Conservation (phyloP, 495 filamentous ascomycete species). For the Coniosporium apollinis region DNA sequence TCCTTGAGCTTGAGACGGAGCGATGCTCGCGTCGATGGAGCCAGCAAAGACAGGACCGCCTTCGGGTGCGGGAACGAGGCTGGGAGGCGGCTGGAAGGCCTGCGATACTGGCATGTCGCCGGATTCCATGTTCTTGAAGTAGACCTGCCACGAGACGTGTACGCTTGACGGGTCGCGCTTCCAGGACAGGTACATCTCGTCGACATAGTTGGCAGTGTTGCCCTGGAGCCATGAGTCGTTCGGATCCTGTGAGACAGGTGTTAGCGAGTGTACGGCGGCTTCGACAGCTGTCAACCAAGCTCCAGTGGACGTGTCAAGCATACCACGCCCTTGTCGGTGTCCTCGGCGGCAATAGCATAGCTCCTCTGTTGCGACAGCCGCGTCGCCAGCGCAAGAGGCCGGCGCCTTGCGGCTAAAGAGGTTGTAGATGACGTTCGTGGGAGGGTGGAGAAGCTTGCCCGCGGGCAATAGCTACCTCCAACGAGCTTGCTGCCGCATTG, state of each 20-base stretch:
- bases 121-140: conserved; percentile 98
- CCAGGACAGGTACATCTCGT: conserved; percentile 99
- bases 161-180: conserved; percentile 85
- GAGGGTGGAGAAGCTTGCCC: conserved; percentile 15
- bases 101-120: conserved; percentile 94
- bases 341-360: conserved; percentile 43
- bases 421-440: conserved; percentile 12
- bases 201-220: conserved; percentile 93
- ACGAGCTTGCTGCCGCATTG: conserved; percentile 20
- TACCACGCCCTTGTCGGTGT: conserved; percentile 36
- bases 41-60: conserved; percentile 43
- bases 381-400: conserved; percentile 32
- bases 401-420: conserved; percentile 28
- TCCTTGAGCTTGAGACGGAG: conserved; percentile 42
- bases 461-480: conserved; percentile 11
- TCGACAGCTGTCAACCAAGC: no score
- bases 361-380: conserved; percentile 25
- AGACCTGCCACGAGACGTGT: conserved; percentile 96
- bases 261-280: no score
- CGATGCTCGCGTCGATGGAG: conserved; percentile 51
- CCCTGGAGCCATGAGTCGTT: conserved; percentile 91
- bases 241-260: conserved; percentile 39
- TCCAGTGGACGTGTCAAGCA: conserved; percentile 6
- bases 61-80: conserved; percentile 61
- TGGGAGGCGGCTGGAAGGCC: conserved; percentile 91